Base-by-base conservation (phyloP, 495 filamentous ascomycete genomes). In the Penicillium cosmopolitanum region DNA sequence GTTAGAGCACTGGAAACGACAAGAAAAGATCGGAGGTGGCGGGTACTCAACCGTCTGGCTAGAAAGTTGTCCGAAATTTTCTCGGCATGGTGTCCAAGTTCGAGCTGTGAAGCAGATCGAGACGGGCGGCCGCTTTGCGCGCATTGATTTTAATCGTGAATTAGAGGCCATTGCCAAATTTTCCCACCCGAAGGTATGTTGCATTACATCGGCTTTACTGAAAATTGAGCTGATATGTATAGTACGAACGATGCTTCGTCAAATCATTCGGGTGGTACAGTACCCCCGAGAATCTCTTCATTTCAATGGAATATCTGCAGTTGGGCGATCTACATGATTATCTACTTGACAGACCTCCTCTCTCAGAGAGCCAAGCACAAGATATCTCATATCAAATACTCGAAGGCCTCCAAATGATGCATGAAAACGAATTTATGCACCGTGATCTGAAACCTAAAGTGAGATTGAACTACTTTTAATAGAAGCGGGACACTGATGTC, bases 81-180 rank as follows among this genome's bases (percentile, higher is more conserved):
- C 23, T 23, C 23, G 23, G 4, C 23, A 23, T 3, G 23, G 23
- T 40, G 36, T 40, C 3, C 36, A 43, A 46, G 15, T 61, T 9
- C 48, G 58, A 55, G 62, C 58, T 11, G 54, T 65, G 2, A 68
- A 67, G 31, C 34, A 59, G 11, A 62, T 51, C 31, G 58, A 65
- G 21, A 60, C 33, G 13, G 35, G 62, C 23, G 31, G 60, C 7
- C 65, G 70, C 44, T 36, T 31, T 42, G 51, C 56, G 10, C 36
- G 34, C 1, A 56, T 68, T 19, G 56, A 72, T 44, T 75, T 71
- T 31, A 61, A 60, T 25, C 62, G 66, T 6, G 77, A 79, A 51
- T 50, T 78, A 5, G 75, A 78, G 57, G 74, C 74, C 5, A 73
- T 76, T 48, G 64, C 68, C 15, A 78, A 73, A 56, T 80, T 80